Base-by-base conservation (phyloP, 257 asterid genomes). In the Ilex asprella region DNA sequence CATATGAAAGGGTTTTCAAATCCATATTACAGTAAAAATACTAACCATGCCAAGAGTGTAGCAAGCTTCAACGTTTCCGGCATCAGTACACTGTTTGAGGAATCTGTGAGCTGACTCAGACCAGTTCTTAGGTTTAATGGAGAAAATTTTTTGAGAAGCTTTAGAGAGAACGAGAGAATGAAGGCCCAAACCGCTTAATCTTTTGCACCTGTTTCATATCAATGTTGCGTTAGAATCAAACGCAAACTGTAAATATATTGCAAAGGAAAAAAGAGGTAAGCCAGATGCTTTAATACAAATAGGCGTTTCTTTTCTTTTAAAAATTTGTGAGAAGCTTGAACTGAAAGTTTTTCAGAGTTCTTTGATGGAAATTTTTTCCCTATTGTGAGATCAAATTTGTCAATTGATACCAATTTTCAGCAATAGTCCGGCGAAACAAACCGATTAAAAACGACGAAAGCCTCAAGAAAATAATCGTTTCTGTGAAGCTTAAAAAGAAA, bases 1-100 rank as follows among this genome's bases (percentile, higher is more conserved):
- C 27, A 21, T 0, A 21, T 21, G 27, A 21, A 21, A 21, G 27
- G 57, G 2, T 14, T 14, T 7, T 15, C 2, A 16, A 53, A 53
- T 2, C 2, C 2, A 7, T 27, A n/a, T 8, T 3, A 49, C 6
- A 6, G 54, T 11, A 49, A 3, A 12, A 12, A 49, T 8, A 53
- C 57, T 53, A 27, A 53, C 57, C 57, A 53, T 53, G 57, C 57
- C 57, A 4, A 53, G 57, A 15, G 57, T 53, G 30, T 53, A 53
- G 15, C 57, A 53, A 3, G 57, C 57, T n/a, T 53, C 57, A 16
- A 53, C 57, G 15, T 53, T 53, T 16, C 57, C 57, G 6, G 57
- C 57, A n/a, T 53, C 57, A 0, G 57, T 30, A n/a, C 57, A 53
- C 7, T 2, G 27, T 53, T 16, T 53, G 30, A 53, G 57, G 11